These are phyloP conservation scores for Flaveria floridana DNA, from an alignment of 140 eudicot genomes.

Conservation along the genomic window DNA sequence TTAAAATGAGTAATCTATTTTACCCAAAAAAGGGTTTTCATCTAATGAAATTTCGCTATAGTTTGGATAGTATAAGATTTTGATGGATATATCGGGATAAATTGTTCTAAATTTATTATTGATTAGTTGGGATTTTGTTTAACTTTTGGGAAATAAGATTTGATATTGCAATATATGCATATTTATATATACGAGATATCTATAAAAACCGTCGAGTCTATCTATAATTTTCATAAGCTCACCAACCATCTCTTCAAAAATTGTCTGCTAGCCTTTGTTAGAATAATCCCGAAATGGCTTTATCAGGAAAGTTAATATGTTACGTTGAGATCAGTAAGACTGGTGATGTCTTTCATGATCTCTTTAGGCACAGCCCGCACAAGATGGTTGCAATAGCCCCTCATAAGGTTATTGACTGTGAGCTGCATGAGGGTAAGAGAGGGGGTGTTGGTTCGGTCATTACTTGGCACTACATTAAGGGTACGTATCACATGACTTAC, in stretches of 20 bases:
- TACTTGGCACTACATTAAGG: constrained; percentile 43
- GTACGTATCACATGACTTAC: constrained; percentile 20
- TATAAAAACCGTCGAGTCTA: background rate
- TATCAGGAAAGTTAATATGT: constrained; percentile 41
- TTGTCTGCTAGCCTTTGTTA: background rate
- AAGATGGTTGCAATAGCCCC: constrained; percentile 27
- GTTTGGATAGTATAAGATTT: no score
- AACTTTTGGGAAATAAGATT: no score
- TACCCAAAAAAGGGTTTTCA: no score
- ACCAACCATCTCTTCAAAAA: background rate
- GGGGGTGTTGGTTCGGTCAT: constrained; percentile 43
- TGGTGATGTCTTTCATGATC: constrained; percentile 52
- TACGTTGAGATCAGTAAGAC: constrained; percentile 33
- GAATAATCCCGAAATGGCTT: constrained; percentile 27
- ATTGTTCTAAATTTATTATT: no score
- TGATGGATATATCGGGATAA: no score
- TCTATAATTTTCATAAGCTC: background rate
- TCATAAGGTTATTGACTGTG: constrained; percentile 33
- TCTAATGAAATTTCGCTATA: no score
- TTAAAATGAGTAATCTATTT: no score
- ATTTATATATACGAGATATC: background rate
- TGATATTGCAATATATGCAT: no score
- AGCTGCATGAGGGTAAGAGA: constrained; percentile 44
- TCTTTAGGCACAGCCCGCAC: constrained; percentile 40
- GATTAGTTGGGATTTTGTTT: no score